Percentiles rank a stretch among this genome's conserved stretches.
phyloP scores from a whole-genome alignment of 2,329 filamentous ascomycete genomes.

The Fusarium pseudocircinatum region DNA sequence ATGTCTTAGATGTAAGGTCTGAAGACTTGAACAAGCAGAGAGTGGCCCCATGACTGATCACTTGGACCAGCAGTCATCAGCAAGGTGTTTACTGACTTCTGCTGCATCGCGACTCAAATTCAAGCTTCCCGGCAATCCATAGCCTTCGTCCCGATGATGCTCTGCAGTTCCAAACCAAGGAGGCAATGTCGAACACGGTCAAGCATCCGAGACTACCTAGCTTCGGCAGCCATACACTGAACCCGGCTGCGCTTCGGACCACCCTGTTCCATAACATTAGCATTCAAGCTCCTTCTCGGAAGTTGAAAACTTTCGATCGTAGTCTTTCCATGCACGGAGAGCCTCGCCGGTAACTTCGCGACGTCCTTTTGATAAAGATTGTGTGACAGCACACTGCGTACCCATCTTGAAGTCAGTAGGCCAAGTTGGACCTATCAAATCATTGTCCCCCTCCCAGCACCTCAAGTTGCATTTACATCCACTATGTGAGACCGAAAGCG shows the following conservation, averaged over 20 bases:
- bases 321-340: background rate
- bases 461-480: background rate
- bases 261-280: rapidly evolving
- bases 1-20: background rate
- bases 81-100: background rate
- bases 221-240: background rate
- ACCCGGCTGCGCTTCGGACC: rapidly evolving
- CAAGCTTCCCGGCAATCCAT: background rate
- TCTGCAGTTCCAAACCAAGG: background rate
- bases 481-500: background rate
- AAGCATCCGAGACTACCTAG: background rate
- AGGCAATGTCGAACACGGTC: background rate
- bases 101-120: background rate
- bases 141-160: background rate
- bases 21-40: too few relatives aligned
- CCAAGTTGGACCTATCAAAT: background rate
- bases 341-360: background rate
- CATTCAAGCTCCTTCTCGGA: background rate
- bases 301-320: background rate
- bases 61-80: too few relatives aligned
- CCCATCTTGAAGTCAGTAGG: background rate
- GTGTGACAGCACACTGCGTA: background rate
- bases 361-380: background rate
- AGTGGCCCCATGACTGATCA: background rate
- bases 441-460: too few relatives aligned